Evolutionary conservation across 345 rosid genomes (phyloP).

Genomic region (Noccaea caerulescens): DNA sequence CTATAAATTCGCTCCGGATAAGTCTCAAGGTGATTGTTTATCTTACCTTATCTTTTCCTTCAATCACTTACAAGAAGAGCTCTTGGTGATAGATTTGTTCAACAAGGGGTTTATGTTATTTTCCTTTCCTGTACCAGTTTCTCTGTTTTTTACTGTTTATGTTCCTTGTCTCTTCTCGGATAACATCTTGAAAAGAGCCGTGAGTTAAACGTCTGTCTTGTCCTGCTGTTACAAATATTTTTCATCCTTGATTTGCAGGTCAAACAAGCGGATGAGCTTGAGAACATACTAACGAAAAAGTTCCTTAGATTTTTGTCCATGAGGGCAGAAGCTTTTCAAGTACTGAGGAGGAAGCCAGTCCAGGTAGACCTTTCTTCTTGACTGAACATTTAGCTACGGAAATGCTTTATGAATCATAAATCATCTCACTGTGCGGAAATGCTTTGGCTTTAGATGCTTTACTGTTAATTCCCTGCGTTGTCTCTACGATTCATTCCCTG

Average conservation of each 20-base stretch:
- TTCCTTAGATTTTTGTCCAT: slow-evolving; percentile 97
- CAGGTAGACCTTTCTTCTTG: slow-evolving; percentile 53
- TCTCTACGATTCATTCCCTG: neutral
- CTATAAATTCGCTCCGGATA: slow-evolving; percentile 90
- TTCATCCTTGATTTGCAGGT: slow-evolving; percentile 53
- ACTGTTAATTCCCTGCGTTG: neutral
- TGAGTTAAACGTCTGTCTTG: neutral
- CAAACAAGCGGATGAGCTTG: slow-evolving; percentile 96
- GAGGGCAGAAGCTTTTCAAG: slow-evolving; percentile 99
- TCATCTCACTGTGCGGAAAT: slow-evolving; percentile 7
- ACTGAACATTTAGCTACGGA: slow-evolving; percentile 4
- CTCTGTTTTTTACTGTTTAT: neutral
- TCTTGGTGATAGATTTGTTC: neutral
- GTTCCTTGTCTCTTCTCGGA: neutral
- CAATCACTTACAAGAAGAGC: neutral
- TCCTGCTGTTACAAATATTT: neutral
- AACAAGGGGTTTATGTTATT: slow-evolving; percentile 3
- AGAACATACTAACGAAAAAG: slow-evolving; percentile 87
- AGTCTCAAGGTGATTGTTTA: slow-evolving; percentile 78
- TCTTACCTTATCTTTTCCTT: slow-evolving; percentile 20
- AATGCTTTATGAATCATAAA: neutral
- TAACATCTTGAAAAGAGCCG: neutral
- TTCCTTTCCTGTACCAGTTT: neutral
- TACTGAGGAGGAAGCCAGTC: slow-evolving; percentile 91
- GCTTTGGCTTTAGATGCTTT: neutral